Base-by-base conservation (phyloP, 805 yeast genomes). In the Ascoidea rubescens region DNA sequence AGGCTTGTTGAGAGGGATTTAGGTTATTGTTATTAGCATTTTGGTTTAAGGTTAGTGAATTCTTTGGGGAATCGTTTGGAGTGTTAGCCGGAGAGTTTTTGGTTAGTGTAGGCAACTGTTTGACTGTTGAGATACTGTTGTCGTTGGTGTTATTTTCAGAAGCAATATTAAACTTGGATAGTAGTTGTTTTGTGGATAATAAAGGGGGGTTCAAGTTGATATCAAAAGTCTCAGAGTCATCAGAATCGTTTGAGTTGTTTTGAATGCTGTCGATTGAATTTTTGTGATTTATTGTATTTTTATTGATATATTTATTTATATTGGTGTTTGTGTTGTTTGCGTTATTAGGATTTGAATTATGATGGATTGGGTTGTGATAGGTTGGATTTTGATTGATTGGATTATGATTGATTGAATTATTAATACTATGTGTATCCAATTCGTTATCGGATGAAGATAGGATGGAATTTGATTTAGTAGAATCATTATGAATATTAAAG, bases 401-500 rank as follows among this genome's bases (percentile, higher is more conserved):
- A 37, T 37, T 37, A 37, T 7, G 16, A 32, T 47, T 47, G 21
- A 21, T 16, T 14, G 16, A 17, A 32, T 32, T 47, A 32, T 16
- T 47, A n/a, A 45, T 17, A 28, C 14, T 96, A 65, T 90, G 90
- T 42, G 80, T 74, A 65, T 96, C 90, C 56, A 96, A 90, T 66
- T 88, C 89, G 96, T 96, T 90, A 67, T 89, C 97, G 51, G 96
- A 96, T 2, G 96, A 96, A 60, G 90, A 90, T 33, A 96, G 96
- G n/a, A 90, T 95, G 47, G 50, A 55, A 52, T 55, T 58, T 50
- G 54, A 55, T 16, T 51, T 57, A 42, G 47, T 33, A n/a, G 50
- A 37, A 30, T 51, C 53, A 21, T 17, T 57, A 17, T 51, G 56
- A 32, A 44, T 47, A 33, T 43, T 43, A 16, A 31, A 37, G 32